Percentiles rank a stretch among this genome's conserved stretches.
phyloP scores from a whole-genome alignment of 2,329 filamentous ascomycete genomes.

The Penicillium sp. region DNA sequence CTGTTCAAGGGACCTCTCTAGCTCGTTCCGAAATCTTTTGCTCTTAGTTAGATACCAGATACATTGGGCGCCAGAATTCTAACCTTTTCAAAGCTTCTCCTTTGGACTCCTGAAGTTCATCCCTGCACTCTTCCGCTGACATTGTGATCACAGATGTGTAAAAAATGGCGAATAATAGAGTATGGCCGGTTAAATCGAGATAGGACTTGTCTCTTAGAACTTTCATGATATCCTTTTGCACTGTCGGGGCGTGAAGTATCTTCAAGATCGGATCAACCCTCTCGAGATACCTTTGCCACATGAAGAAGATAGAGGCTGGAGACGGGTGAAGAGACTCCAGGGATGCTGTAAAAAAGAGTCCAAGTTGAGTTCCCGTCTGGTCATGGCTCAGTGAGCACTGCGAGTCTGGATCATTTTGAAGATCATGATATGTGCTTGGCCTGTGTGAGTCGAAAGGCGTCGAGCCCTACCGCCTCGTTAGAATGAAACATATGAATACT shows the following conservation, averaged over 20 bases:
- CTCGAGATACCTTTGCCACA: constrained; percentile 4
- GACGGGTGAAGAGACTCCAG: neutral
- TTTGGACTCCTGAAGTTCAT: neutral
- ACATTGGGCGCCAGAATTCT: neutral
- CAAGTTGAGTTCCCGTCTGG: neutral
- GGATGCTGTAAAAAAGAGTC: neutral
- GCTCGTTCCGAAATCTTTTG: neutral
- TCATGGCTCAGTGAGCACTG: neutral
- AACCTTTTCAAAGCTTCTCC: neutral
- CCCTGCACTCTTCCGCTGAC: neutral
- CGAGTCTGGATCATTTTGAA: neutral
- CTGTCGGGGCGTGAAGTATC: constrained; percentile 1
- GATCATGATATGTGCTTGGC: neutral
- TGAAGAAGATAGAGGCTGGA: neutral
- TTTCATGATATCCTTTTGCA: neutral
- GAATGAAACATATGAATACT: neutral
- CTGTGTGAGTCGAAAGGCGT: neutral
- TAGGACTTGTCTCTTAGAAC: neutral
- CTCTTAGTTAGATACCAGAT: neutral
- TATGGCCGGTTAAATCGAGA: neutral
- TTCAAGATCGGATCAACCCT: constrained; percentile 3
- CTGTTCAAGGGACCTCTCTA: constrained; percentile 1
- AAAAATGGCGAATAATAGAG: neutral
- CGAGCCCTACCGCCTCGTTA: neutral
- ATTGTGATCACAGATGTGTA: constrained; percentile 1